Base-by-base conservation (phyloP, 495 filamentous ascomycete genomes). In the Rhypophila decipiens region DNA sequence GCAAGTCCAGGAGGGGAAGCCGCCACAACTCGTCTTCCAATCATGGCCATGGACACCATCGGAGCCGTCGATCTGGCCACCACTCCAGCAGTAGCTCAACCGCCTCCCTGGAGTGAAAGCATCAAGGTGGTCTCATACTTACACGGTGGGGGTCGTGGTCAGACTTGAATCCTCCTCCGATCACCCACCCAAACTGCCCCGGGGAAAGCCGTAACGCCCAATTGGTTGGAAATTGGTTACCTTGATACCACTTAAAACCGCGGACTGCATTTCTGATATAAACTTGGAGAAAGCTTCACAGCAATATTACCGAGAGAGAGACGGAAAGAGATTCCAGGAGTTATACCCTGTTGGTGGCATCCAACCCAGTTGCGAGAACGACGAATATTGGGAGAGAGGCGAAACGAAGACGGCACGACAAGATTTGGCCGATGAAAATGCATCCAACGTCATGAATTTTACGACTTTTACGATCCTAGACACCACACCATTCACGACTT, bases 1-100 rank as follows among this genome's bases (percentile, higher is more conserved):
- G 67, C 59, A 74, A 72, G 62, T 58, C 64, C n/a, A 44, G 60
- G 17, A 58, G 56, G 56, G 64, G 65, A 57, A 74, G 70, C 55
- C 66, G 71, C 47, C 73, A 71, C 45, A 59, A 65, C 38, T 58
- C 70, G 22, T 68, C 71, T 40, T 62, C 69, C 50, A 56, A 63
- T 49, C 63, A 69, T 47, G 55, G 62, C 46, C 62, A 69, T 35
- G 61, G 61, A 38, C 37, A 37, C 31, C 50, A 53, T 41, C 56
- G 57, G 56, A 43, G 55, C 51, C 61, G 63, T 34, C 53, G 65
- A 49, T 73, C 70, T 15, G 70, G 72, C 18, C 59, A 68, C 43
- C 70, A 74, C 58, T 76, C 74, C 46, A 78, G 74, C 70, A 77
- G 72, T 69, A 76, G 73, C 69, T 80, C 76, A 55, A 78, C 74